Base-by-base conservation (phyloP, 176 grass and related monocot genomes). In the Carex pumila region DNA sequence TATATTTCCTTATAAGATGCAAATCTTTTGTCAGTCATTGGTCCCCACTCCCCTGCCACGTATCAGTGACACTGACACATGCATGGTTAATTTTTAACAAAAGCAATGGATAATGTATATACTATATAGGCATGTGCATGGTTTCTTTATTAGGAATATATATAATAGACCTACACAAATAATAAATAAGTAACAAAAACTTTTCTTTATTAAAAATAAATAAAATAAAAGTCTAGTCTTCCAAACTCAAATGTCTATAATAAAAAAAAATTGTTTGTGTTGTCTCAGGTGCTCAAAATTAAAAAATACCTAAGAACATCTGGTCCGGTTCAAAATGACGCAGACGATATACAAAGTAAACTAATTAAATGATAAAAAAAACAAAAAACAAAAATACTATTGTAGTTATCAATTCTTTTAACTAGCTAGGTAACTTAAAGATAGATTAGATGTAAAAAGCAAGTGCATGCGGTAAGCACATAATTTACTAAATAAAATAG, bases 1-100 rank as follows among this genome's bases (percentile, higher is more conserved):
- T 62, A 18, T n/a, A 34, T 62, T 60, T 55, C 31, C 71, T 76
- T 25, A 25, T 25, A 39, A 39, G 37, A 39, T n/a, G 7, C 49
- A 76, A 76, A 76, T 76, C 72, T 76, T 76, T 76, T 76, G 49
- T 53, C 72, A 76, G 49, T 76, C 72, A 76, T 15, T 55, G 72
- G 72, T 55, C 25, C 25, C 25, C 25, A 25, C 25, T 34, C 72
- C 72, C 72, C 12, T 54, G 21, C 19, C 19, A 37, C 32, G 3
- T 49, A 53, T 25, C 45, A 74, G 3, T 22, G 69, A 45, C 37
- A 47, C n/a, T n/a, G n/a, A n/a, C n/a, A n/a, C n/a, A n/a, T n/a
- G n/a, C 41, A 47, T 73, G 17, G 45, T 52, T 25, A 25, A 29
- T 74, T 74, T 25, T 19, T 0, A 70, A 70, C 7, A 11, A 70